phyloP scores from a whole-genome alignment of 305 asterid species.

The Solanum hybrid region DNA sequence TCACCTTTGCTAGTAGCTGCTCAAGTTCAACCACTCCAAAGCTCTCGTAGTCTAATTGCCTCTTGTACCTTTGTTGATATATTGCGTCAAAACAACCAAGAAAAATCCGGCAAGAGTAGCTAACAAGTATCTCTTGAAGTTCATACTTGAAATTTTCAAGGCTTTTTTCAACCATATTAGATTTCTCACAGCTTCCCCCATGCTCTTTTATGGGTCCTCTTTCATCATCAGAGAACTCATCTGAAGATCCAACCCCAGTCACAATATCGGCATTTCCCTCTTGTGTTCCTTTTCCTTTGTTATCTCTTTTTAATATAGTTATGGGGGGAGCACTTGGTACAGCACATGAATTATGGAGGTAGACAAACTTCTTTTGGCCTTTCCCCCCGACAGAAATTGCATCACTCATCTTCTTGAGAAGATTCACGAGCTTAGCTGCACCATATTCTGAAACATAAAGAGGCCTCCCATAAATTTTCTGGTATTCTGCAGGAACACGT shows the following conservation, averaged over 20 bases:
- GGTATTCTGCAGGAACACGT: slow-evolving; percentile 72
- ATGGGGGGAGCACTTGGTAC: slow-evolving; percentile 24
- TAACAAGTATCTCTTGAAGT: slow-evolving; percentile 82
- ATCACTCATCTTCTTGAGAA: slow-evolving; percentile 66
- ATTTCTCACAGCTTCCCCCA: slow-evolving; percentile 16
- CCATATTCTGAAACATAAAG: slow-evolving; percentile 71
- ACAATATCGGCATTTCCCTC: slow-evolving; percentile 24
- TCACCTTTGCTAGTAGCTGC: slow-evolving; percentile 63
- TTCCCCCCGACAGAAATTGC: slow-evolving; percentile 42
- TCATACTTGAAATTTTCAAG: slow-evolving; percentile 53
- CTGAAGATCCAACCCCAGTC: slow-evolving; percentile 46
- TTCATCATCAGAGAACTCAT: slow-evolving; percentile 64
- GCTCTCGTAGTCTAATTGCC: slow-evolving; percentile 45
- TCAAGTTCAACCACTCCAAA: slow-evolving; percentile 61
- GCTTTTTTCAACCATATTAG: slow-evolving; percentile 18
- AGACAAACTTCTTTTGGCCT: slow-evolving; percentile 45
- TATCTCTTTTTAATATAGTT: slow-evolving; percentile 35
- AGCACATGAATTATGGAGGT: slow-evolving; percentile 25
- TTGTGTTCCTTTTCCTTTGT: slow-evolving; percentile 38
- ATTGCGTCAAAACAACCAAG: slow-evolving; percentile 58
- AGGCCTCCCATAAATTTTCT: slow-evolving; percentile 59
- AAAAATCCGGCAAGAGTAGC: slow-evolving; percentile 59
- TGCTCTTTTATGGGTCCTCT: slow-evolving; percentile 27
- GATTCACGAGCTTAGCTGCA: slow-evolving; percentile 51
- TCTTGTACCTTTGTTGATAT: slow-evolving; percentile 71